A percentile compares a stretch with the other conserved stretches of the same genome.
These are phyloP conservation scores for Erythrobasidium yunnanense DNA, from an alignment of 768 basidiomycete genomes.

Conservation along the genomic window DNA sequence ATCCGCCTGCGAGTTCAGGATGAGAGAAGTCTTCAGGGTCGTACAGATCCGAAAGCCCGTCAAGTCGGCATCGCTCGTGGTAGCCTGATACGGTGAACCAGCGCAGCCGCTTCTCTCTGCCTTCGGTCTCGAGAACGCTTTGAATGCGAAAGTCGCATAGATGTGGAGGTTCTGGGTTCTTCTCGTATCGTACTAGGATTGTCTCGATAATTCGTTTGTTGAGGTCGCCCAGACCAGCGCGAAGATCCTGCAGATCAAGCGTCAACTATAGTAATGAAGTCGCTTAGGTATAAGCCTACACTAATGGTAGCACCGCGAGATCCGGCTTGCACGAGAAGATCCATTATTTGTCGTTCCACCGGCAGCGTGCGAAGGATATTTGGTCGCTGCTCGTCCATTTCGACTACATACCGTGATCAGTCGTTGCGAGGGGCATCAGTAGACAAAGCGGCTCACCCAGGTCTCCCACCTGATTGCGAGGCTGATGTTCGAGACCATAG, in stretches of 20 bases:
- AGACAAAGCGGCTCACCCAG: background rate
- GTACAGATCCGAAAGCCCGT: constrained; percentile 43
- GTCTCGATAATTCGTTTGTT: constrained; percentile 68
- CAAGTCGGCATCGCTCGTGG: constrained; percentile 52
- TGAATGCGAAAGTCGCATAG: constrained; percentile 60
- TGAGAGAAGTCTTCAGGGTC: background rate
- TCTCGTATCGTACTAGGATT: constrained; percentile 58
- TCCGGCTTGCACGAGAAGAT: constrained; percentile 59
- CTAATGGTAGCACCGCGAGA: constrained; percentile 40
- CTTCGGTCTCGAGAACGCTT: constrained; percentile 66
- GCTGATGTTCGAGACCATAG: background rate
- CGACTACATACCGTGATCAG: too few species aligned
- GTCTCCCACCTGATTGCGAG: background rate
- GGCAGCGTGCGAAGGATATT: constrained; percentile 47
- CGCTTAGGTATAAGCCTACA: background rate
- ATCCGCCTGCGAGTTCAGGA: background rate
- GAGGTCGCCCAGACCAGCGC: constrained; percentile 47
- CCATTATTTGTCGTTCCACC: constrained; percentile 68
- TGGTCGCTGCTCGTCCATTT: constrained; percentile 45
- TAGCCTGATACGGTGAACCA: constrained; percentile 69
- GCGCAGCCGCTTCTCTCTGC: constrained; percentile 74
- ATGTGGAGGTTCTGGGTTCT: constrained; percentile 56
- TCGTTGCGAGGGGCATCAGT: too few species aligned
- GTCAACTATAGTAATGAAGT: constrained; percentile 42
- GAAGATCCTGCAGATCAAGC: constrained; percentile 49